Evolutionary conservation across 495 filamentous ascomycete species (phyloP), one percentile per base, ranked within the genome.

Genomic region (Aspergillus cristatus): DNA sequence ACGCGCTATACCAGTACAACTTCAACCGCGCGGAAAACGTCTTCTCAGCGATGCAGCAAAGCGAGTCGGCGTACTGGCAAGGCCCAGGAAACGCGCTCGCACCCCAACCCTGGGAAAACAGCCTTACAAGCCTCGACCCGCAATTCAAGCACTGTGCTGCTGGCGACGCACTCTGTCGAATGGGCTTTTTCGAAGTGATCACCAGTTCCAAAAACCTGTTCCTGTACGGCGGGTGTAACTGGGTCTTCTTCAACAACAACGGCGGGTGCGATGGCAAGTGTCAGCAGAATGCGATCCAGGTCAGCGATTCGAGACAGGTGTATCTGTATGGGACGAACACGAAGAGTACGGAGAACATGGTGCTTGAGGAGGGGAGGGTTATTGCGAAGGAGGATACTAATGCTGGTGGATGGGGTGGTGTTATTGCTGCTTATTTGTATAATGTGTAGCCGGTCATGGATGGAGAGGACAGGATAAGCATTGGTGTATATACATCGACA

Each of bases 351-450:
- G 53, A 48, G 38, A 68, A 71, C 34, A 53, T 75, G 49, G 47
- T 72, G 5, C 38, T 63, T 0, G 50, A 58, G 29, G 48, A 46
- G 7, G 50, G 42, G 25, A 35, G 41, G 29, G 48, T 50, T 1
- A 50, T 68, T 14, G 60, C 53, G 6, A 54, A 44, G 26, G 53
- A 67, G 54, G 39, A 50, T 22, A 57, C 60, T 3, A 76, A 73
- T 41, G 66, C 65, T 1, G 74, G 75, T 16, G 65, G 68, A 12
- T 78, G 74, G 73, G 75, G 73, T 20, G 72, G 70, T n/a, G 63
- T 72, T 42, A 58, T 78, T 47, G 74, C 62, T n/a, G 66, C 55
- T 11, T 63, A 57, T 43, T 34, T 59, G 33, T 47, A 54, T 25
- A 37, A 59, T 35, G 37, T 48, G n/a, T 24, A 24, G 20, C 20